Conservation (phyloP, 2,329 filamentous ascomycete species). For the Colletotrichum sp. region DNA sequence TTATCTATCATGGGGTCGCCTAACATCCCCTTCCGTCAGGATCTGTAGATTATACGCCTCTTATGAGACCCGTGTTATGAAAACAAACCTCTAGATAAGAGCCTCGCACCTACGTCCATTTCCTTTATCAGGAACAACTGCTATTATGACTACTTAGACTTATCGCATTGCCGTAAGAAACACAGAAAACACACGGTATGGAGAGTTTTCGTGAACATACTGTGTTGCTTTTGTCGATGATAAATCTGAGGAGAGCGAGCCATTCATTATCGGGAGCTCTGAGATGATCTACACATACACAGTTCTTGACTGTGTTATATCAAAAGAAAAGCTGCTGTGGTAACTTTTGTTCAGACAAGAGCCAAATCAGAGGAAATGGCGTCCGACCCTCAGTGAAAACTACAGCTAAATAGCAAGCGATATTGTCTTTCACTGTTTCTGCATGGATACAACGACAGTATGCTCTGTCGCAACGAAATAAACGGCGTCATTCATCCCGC, state of each 20-base stretch:
- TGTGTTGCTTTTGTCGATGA: not conserved
- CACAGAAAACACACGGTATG: no score
- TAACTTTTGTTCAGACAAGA: not conserved
- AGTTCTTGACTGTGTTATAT: not conserved
- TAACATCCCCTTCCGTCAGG: accelerated
- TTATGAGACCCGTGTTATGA: not conserved
- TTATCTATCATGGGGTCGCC: not conserved
- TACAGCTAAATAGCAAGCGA: not conserved
- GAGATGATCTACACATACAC: not conserved
- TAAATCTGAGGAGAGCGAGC: not conserved
- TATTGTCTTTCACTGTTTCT: no score
- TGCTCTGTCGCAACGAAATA: no score
- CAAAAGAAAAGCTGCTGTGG: no score
- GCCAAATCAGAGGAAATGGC: not conserved
- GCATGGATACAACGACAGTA: no score
- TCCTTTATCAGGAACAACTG: not conserved
- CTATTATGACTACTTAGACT: not conserved
- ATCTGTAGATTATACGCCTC: not conserved
- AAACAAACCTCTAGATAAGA: not conserved
- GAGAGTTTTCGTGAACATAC: no score
- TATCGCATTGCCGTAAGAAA: no score
- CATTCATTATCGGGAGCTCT: not conserved
- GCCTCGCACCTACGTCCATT: not conserved
- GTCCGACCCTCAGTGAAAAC: not conserved
- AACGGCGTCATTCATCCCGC: not conserved